Evolutionary conservation across 371 early-diverging fungal species (phyloP).

Genomic region (Basidiobolus meristosporus): DNA sequence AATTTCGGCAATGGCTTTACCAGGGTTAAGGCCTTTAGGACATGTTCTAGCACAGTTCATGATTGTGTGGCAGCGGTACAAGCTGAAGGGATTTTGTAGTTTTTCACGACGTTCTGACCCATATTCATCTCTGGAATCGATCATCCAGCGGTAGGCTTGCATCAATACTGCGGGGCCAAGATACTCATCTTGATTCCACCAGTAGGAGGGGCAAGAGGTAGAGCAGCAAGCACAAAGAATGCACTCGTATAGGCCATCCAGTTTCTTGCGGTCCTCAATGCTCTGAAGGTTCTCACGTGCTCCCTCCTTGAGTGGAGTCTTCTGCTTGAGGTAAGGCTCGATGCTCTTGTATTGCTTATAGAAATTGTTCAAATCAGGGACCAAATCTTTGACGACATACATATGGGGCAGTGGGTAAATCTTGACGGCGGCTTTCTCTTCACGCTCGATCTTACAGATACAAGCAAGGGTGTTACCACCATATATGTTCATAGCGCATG

Average conservation of each 20-base stretch:
- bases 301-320: conserved; percentile 32
- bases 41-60: conserved; percentile 95
- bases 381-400: conserved; percentile 72
- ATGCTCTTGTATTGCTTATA: conserved; percentile 94
- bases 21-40: conserved; percentile 94
- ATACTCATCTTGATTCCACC: conserved; percentile 92
- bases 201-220: conserved; percentile 89
- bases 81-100: conserved; percentile 85
- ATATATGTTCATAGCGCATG: conserved; percentile 93
- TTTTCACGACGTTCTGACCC: conserved; percentile 70
- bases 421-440: conserved; percentile 40
- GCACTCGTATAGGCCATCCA: conserved; percentile 94
- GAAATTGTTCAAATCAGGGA: conserved; percentile 85
- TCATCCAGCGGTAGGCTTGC: conserved; percentile 97
- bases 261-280: conserved; percentile 85
- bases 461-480: conserved; percentile 91
- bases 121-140: conserved; percentile 87
- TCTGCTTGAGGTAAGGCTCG: conserved; percentile 87
- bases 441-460: conserved; percentile 63
- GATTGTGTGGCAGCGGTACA: conserved; percentile 96
- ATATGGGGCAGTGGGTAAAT: conserved; percentile 95
- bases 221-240: conserved; percentile 96
- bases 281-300: conserved; percentile 75
- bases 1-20: conserved; percentile 86
- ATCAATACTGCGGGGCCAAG: conserved; percentile 90